Evolutionary conservation across 208 protist species (phyloP).

Genomic region (Trypanosoma platydactyli): DNA sequence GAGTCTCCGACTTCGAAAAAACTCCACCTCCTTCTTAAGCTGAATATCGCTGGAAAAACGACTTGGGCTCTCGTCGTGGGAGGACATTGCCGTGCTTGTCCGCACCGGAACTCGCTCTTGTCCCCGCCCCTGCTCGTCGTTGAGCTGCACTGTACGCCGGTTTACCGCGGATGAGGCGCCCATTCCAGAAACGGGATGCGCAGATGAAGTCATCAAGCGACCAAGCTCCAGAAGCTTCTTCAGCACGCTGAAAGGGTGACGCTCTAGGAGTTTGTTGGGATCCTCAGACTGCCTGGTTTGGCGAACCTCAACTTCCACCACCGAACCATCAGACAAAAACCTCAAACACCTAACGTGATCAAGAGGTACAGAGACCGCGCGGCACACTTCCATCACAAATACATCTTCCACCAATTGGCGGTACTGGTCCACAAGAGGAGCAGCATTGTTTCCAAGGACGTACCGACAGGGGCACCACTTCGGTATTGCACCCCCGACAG

Average conservation of each 20-base stretch:
- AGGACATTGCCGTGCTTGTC: neutral
- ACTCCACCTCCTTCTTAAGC: constrained; percentile 13
- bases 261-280: constrained; percentile 3
- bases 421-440: constrained; percentile 3
- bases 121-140: neutral
- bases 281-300: neutral
- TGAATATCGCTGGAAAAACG: neutral
- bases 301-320: constrained; percentile 17
- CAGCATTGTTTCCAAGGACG: constrained; percentile 7
- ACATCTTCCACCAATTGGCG: constrained; percentile 26
- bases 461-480: constrained; percentile 9
- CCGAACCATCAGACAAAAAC: constrained; percentile 9
- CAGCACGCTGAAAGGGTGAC: constrained; percentile 14
- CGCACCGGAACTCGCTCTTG: neutral
- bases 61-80: neutral
- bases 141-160: neutral
- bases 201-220: neutral
- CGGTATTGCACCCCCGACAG: neutral
- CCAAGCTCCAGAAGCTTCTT: neutral
- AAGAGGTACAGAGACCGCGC: constrained; percentile 6
- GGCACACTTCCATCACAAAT: constrained; percentile 23
- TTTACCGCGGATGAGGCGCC: neutral
- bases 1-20: constrained; percentile 21
- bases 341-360: constrained; percentile 10
- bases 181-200: neutral